Evolutionary conservation across 495 filamentous ascomycete genomes (phyloP).

Genomic region (Margaritispora aquatica): DNA sequence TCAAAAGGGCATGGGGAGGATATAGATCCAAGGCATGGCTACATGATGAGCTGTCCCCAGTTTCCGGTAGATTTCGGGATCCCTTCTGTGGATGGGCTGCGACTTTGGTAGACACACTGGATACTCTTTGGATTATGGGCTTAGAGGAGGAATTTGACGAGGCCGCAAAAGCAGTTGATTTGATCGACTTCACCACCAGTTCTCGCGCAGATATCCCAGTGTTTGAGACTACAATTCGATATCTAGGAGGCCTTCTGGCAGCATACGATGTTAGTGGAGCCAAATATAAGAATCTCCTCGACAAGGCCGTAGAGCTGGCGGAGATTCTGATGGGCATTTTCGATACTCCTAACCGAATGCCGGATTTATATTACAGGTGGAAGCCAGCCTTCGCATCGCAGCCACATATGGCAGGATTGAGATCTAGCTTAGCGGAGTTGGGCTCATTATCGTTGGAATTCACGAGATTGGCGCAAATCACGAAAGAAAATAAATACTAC

Average conservation of each 20-base stretch:
- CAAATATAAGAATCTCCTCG: constrained; percentile 62
- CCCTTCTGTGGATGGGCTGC: constrained; percentile 95
- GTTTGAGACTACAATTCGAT: constrained; percentile 86
- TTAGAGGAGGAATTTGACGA: constrained; percentile 85
- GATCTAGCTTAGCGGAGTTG: constrained; percentile 72
- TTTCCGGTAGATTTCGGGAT: constrained; percentile 54
- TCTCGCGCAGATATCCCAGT: constrained; percentile 59
- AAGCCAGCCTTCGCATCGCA: constrained; percentile 58
- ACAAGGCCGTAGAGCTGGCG: constrained; percentile 83
- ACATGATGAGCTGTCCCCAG: constrained; percentile 75
- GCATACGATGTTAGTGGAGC: constrained; percentile 77
- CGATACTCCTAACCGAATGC: constrained; percentile 97
- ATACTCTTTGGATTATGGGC: constrained; percentile 96
- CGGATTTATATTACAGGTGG: constrained; percentile 81
- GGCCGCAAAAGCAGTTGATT: constrained; percentile 65
- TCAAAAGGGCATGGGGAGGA: constrained; percentile 72
- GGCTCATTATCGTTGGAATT: constrained; percentile 93
- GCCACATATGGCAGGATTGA: constrained; percentile 56
- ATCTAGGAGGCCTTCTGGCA: constrained; percentile 75
- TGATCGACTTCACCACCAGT: constrained; percentile 86
- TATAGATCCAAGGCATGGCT: constrained; percentile 81
- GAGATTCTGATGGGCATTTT: constrained; percentile 89
- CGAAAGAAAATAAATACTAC: constrained; percentile 81
- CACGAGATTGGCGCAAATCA: constrained; percentile 87
- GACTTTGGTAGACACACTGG: constrained; percentile 86